Evolutionary conservation across 2,329 filamentous ascomycete species (phyloP).

Genomic region (Paraconiothyrium sp.): DNA sequence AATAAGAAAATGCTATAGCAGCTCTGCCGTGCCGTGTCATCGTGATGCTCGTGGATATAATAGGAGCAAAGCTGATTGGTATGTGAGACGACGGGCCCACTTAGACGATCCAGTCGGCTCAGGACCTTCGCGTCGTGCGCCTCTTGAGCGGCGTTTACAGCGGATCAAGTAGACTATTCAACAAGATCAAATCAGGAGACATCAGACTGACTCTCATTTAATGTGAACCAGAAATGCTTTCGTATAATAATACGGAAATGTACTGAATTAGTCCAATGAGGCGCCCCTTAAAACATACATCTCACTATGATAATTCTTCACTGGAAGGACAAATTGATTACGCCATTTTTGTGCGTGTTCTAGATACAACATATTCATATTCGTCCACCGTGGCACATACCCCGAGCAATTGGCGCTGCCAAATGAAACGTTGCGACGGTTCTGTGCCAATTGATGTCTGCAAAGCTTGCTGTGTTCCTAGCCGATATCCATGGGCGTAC

Average conservation of each 20-base stretch:
- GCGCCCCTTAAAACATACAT: too few species aligned
- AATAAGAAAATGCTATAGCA: too few species aligned
- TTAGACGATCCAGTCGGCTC: neutral
- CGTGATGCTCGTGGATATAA: neutral
- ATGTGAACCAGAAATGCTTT: too few species aligned
- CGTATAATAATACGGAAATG: too few species aligned
- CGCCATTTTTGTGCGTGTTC: neutral
- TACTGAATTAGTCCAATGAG: too few species aligned
- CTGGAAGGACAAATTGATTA: too few species aligned
- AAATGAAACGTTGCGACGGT: neutral
- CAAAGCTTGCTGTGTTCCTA: neutral
- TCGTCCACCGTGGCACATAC: neutral
- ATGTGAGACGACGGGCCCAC: neutral
- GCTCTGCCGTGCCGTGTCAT: neutral
- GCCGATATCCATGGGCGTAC: neutral
- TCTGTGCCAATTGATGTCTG: neutral
- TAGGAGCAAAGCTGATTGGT: slow-evolving; percentile 1
- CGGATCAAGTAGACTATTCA: too few species aligned
- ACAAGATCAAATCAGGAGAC: neutral
- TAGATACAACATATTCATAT: neutral
- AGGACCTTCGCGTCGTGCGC: neutral
- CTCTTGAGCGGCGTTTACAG: neutral
- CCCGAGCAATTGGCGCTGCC: neutral
- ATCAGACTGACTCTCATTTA: too few species aligned
- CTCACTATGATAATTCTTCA: too few species aligned